These are phyloP conservation scores for Nitzschia sp. DNA, from an alignment of 108 stramenopile genomes.

Conservation along the genomic window DNA sequence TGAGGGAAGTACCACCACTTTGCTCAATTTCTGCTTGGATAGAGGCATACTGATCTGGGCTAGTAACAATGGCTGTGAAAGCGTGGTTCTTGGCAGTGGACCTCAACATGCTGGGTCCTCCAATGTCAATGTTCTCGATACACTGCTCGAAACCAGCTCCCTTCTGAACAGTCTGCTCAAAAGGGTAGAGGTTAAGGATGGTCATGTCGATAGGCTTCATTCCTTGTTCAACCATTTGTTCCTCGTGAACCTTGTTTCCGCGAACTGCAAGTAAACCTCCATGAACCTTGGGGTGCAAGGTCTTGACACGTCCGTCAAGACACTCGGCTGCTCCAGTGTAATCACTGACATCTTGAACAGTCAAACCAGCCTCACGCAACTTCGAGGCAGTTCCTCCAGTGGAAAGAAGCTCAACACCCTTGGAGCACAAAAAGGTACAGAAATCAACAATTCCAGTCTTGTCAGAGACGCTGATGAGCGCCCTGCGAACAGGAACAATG, in stretches of 20 bases:
- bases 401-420: slow-evolving; percentile 90
- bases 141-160: slow-evolving; percentile 92
- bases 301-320: slow-evolving; percentile 98
- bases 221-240: slow-evolving; percentile 85
- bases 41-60: slow-evolving; percentile 85
- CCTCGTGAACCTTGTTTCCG: slow-evolving; percentile 89
- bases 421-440: slow-evolving; percentile 70
- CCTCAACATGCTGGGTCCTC: slow-evolving; percentile 98
- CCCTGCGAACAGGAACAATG: slow-evolving; percentile 82
- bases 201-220: slow-evolving; percentile 96
- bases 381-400: slow-evolving; percentile 96
- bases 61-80: slow-evolving; percentile 91
- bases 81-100: slow-evolving; percentile 98
- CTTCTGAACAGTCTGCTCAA: slow-evolving; percentile 89
- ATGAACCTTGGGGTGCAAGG: slow-evolving; percentile 97
- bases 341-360: slow-evolving; percentile 87
- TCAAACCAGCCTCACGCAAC: slow-evolving; percentile 83
- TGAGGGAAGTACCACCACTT: slow-evolving; percentile 84
- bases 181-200: slow-evolving; percentile 97
- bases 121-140: slow-evolving; percentile 99
- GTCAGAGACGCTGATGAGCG: slow-evolving; percentile 95
- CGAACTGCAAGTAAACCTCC: slow-evolving; percentile 94
- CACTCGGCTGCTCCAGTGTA: slow-evolving; percentile 94
- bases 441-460: slow-evolving; percentile 95
- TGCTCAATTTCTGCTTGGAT: slow-evolving; percentile 73